Percentiles rank a stretch among this genome's conserved stretches.
Evolutionary conservation across 768 basidiomycete genomes (phyloP).

Genomic region (Boletus edulis): DNA sequence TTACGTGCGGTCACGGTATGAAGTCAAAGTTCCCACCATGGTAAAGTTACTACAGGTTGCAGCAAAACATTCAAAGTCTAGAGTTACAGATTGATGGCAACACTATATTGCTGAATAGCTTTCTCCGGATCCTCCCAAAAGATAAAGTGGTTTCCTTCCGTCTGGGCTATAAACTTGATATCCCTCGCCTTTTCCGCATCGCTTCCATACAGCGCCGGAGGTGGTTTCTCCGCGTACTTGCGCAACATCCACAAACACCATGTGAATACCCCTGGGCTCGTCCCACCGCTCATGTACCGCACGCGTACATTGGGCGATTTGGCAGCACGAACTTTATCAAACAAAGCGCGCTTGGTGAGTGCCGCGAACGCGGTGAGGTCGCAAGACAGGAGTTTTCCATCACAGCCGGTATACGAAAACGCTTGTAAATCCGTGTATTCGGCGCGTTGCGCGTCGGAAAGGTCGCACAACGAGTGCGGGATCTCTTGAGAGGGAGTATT

Average conservation of each 20-base stretch:
- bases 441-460: constrained; percentile 11
- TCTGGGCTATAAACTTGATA: constrained; percentile 8
- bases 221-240: constrained; percentile 5
- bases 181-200: constrained; percentile 22
- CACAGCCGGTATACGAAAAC: constrained; percentile 3
- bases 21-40: no score
- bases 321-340: constrained; percentile 9
- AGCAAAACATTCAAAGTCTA: no score
- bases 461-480: constrained; percentile 10
- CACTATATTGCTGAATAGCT: constrained; percentile 16
- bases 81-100: constrained; percentile 5
- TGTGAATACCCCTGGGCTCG: constrained; percentile 4
- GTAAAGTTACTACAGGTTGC: no score
- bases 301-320: constrained; percentile 13
- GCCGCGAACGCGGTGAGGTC: constrained; percentile 1
- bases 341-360: constrained; percentile 14
- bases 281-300: constrained; percentile 18
- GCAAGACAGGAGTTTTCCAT: constrained; percentile 14
- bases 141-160: constrained; percentile 25
- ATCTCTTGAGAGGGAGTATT: neutral
- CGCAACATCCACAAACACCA: constrained; percentile 13
- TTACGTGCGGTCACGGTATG: no score
- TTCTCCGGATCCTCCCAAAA: constrained; percentile 25
- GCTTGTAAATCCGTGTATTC: constrained; percentile 7
- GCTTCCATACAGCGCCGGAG: constrained; percentile 5